Evolutionary conservation across 257 asterid species (phyloP), one percentile per base, ranked within the genome.

Genomic region (Solanum ossicruentum): DNA sequence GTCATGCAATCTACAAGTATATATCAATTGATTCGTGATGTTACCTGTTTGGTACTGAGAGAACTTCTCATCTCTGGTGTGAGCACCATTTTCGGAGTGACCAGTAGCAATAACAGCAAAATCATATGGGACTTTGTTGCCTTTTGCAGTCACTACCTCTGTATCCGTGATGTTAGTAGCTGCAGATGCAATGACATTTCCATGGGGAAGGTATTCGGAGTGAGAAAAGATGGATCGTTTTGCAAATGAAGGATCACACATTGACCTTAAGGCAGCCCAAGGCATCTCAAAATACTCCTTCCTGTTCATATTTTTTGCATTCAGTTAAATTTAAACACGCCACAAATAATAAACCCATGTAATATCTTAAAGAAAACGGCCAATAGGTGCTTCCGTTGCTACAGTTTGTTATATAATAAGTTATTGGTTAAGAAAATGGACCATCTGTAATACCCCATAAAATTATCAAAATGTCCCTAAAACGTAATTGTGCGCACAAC

Each of bases 171-270:
- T 84, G 84, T 26, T 83, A 47, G 55, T 23, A 54, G 86, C 86
- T 49, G 86, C 17, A 77, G 86, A 77, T 45, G 69, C 17, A 47
- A 84, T 32, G 70, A 84, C 75, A 15, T 61, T 51, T 73, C 65
- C 86, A 56, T 7, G 26, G 15, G 84, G 67, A 84, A 84, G 86
- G 84, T 84, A 84, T 84, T 84, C 86, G 0, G 63, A 45, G 78
- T 84, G 86, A 55, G 45, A 60, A 77, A 84, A 73, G 73, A 84
- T n/a, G 23, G 84, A 41, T 84, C 86, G 80, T 77, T 77, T 12
- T 23, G 86, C 86, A 77, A 84, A 84, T 58, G 84, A 77, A 43
- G 86, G 86, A 73, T 84, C 86, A 84, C 81, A 81, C 72, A 84
- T 75, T 75, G 86, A 77, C 78, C 86, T 84, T 51, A 84, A 84